Conservation (phyloP, 371 early-diverging fungal species). For the Apophysomyces variabilis region DNA sequence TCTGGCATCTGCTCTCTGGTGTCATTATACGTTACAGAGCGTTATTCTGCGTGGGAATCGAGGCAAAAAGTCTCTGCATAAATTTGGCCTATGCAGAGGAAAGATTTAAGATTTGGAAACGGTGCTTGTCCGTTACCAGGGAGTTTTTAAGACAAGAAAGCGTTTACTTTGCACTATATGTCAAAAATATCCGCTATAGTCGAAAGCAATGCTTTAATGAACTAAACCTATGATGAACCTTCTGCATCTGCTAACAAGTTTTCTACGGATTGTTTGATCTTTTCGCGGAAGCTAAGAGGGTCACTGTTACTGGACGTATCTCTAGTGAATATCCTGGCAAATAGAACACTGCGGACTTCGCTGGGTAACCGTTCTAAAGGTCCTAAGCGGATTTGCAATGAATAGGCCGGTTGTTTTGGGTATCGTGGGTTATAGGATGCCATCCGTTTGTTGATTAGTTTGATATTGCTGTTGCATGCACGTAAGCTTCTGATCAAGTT, state of each 20-base stretch:
- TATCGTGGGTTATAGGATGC: not conserved
- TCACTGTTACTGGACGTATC: constrained; percentile 4
- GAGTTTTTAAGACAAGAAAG: too few species aligned
- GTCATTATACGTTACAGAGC: too few species aligned
- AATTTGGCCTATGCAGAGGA: too few species aligned
- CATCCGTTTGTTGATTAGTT: not conserved
- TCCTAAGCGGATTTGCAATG: not conserved
- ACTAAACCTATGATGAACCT: not conserved
- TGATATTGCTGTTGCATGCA: not conserved
- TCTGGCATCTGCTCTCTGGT: not conserved
- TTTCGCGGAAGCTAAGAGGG: not conserved
- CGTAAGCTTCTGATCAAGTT: not conserved
- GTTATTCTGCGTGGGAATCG: too few species aligned
- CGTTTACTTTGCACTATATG: too few species aligned
- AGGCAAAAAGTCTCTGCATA: too few species aligned
- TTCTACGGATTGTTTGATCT: constrained; percentile 7
- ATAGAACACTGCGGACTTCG: not conserved
- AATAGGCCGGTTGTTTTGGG: constrained; percentile 1
- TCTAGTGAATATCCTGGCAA: not conserved
- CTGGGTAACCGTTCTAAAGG: not conserved
- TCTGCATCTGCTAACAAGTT: constrained; percentile 5
- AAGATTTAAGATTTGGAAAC: too few species aligned
- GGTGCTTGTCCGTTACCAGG: too few species aligned
- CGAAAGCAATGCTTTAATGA: too few species aligned
- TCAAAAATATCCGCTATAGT: too few species aligned